These are phyloP conservation scores for Salix viminalis DNA, from an alignment of 345 rosid genomes.

Conservation along the genomic window DNA sequence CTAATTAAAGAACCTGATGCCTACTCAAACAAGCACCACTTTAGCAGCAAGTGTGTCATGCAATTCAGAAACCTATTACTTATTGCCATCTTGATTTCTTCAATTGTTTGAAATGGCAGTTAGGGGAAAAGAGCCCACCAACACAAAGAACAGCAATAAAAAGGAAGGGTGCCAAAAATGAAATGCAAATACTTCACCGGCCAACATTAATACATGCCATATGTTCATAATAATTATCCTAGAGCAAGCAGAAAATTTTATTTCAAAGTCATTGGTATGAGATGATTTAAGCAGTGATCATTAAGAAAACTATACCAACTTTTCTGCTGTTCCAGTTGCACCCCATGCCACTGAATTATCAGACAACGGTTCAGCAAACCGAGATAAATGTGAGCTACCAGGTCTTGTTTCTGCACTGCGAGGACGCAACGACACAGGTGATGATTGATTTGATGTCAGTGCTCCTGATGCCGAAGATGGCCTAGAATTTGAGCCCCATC, in stretches of 20 bases:
- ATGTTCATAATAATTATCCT: neutral
- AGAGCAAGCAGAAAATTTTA: neutral
- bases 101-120: neutral
- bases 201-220: neutral
- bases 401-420: constrained; percentile 99
- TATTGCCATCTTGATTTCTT: neutral
- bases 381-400: constrained; percentile 95
- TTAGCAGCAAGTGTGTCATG: neutral
- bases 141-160: neutral
- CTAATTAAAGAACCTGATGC: neutral
- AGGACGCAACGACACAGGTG: constrained; percentile 69
- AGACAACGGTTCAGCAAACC: constrained; percentile 77
- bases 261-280: neutral
- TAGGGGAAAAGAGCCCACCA: neutral
- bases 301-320: constrained; percentile 45
- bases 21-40: neutral
- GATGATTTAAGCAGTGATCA: neutral
- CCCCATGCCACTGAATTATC: constrained; percentile 67
- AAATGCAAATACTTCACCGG: neutral
- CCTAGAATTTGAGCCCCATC: constrained; percentile 78
- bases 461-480: constrained; percentile 96
- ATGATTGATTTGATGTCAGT: constrained; percentile 63
- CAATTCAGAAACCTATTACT: neutral
- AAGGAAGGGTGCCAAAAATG: neutral
- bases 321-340: constrained; percentile 47